These are phyloP conservation scores for Aspergillus heteromorphus DNA, from an alignment of 495 filamentous ascomycete genomes.

Conservation along the genomic window DNA sequence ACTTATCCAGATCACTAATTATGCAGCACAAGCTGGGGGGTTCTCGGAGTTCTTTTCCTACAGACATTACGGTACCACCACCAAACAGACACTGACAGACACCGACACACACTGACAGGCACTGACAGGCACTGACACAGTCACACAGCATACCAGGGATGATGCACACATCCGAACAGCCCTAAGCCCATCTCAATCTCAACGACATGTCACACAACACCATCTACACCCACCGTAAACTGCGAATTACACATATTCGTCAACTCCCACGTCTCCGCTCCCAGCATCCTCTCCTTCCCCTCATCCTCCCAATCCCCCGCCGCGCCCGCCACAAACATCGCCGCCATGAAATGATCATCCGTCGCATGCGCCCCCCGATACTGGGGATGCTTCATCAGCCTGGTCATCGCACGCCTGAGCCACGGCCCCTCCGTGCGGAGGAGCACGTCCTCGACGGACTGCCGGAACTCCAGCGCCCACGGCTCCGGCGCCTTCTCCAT, in stretches of 20 bases:
- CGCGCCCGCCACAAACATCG: slow-evolving; percentile 52
- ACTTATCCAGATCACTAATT: no score
- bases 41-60: no score
- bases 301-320: slow-evolving; percentile 46
- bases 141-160: no score
- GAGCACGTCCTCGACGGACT: slow-evolving; percentile 52
- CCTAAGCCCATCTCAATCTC: no score
- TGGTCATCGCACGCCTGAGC: slow-evolving; percentile 44
- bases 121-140: no score
- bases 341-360: slow-evolving; percentile 60
- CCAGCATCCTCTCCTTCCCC: slow-evolving; percentile 33
- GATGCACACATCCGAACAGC: no score
- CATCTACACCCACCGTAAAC: slow-evolving; percentile 51
- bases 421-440: slow-evolving; percentile 42
- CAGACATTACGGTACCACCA: no score
- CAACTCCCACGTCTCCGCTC: slow-evolving; percentile 59
- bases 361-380: slow-evolving; percentile 59
- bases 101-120: no score
- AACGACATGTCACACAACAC: no score
- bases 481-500: slow-evolving; percentile 49
- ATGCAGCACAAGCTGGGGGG: no score
- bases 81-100: no score
- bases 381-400: slow-evolving; percentile 56
- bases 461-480: slow-evolving; percentile 55
- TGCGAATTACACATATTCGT: slow-evolving; percentile 61